These are phyloP conservation scores for Linnemannia hyalina DNA, from an alignment of 192 early-diverging fungal genomes.

Conservation along the genomic window DNA sequence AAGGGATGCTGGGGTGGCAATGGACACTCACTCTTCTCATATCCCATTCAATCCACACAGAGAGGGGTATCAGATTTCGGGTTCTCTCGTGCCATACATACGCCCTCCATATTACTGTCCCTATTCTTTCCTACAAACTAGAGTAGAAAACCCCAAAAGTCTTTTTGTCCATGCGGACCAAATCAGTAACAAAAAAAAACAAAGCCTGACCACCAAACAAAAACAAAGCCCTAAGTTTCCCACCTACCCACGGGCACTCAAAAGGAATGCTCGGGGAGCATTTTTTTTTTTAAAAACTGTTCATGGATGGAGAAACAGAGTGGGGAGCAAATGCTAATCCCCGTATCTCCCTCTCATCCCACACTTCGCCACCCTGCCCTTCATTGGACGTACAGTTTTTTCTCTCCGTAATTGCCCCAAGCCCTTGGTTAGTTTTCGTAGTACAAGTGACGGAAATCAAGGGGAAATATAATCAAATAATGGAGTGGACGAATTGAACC, in stretches of 20 bases:
- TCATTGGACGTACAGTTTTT: slow-evolving; percentile 1
- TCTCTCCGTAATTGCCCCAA: slow-evolving; percentile 17
- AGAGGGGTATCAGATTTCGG: neutral
- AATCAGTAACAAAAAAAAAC: neutral
- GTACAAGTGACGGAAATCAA: neutral
- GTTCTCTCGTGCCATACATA: neutral
- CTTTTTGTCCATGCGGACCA: neutral
- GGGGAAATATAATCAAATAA: neutral
- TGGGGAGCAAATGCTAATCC: slow-evolving; percentile 19
- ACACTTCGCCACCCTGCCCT: neutral
- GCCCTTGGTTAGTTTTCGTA: neutral
- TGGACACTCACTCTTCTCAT: neutral
- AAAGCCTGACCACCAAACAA: neutral
- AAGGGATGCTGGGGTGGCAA: neutral
- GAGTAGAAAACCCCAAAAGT: neutral
- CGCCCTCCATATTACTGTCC: neutral
- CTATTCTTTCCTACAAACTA: neutral
- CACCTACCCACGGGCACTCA: neutral
- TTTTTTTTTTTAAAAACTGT: neutral
- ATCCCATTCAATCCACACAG: too few relatives aligned
- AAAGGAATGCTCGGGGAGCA: neutral
- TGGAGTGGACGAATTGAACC: neutral
- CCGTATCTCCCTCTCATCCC: neutral
- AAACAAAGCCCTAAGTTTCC: neutral
- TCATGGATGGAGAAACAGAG: slow-evolving; percentile 14